Base-by-base conservation (phyloP, 2,329 filamentous ascomycete genomes). In the Coccinonectria pachysandricola region DNA sequence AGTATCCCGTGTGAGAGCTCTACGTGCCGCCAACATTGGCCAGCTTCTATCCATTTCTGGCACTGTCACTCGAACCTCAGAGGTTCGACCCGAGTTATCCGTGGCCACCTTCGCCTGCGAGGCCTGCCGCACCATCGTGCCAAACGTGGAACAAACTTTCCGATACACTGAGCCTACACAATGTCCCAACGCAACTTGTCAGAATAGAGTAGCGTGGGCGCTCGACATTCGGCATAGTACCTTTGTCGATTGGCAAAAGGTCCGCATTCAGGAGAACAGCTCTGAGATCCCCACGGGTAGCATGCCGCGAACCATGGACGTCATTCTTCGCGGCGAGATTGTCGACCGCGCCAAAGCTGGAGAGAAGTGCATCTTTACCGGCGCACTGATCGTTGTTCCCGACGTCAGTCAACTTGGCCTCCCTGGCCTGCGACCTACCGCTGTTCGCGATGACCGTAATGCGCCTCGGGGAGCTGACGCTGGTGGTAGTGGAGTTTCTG, bases 181-280 rank as follows among this genome's bases (percentile, higher is more conserved):
- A 60, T 98, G 91, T 44, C 88, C 91, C 7, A 96, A 96, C 49
- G 53, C 64, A 14, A 81, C 71, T 6, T 98, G 91, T 53, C 78
- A 78, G 45, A 98, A 98, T 59, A 78, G 91, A 14, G 64, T 79
- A 32, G 85, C 82, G n/a, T 98, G 91, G 91, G 77, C 86, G 40
- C 62, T 98, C n/a, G 88, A 98, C 45, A 95, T 98, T 47, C 72
- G 85, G 21, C 88, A 93, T 54, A 95, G 87, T 54, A 96, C 87
- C 0, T 98, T 98, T 52, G 82, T 98, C 35, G 91, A 98, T 59
- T 98, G 91, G 91, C 91, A 98, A 53, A 96, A 96, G 54, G 86
- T 96, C 13, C 82, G 92, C 37, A 85, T 96, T 35, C 91, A 98
- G 57, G 91, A 98, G 57, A 98, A 96, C 61, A 94, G 86, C 42